Conservation (phyloP, 345 rosid genomes). For the Salix viminalis region DNA sequence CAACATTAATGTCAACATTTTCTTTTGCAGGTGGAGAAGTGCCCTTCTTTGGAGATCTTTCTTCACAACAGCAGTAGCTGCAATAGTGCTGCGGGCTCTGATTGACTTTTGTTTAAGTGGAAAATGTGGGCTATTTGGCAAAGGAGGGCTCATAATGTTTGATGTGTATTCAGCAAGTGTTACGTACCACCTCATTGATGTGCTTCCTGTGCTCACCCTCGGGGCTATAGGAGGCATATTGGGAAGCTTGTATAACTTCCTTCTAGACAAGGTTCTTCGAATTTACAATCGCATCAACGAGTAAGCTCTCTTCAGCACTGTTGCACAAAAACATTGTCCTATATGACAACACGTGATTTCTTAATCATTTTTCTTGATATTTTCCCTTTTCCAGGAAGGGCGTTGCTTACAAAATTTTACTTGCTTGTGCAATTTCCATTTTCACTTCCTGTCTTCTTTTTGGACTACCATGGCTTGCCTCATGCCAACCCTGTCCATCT, state of each 20-base stretch:
- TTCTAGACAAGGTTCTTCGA: slow-evolving; percentile 66
- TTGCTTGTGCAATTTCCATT: slow-evolving; percentile 65
- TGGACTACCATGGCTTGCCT: slow-evolving; percentile 82
- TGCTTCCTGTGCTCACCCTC: slow-evolving; percentile 72
- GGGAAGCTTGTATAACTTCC: slow-evolving; percentile 73
- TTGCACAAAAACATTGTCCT: background rate
- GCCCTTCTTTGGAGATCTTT: slow-evolving; percentile 88
- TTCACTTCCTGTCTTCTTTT: slow-evolving; percentile 86
- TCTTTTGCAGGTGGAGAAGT: slow-evolving; percentile 74
- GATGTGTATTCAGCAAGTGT: slow-evolving; percentile 66
- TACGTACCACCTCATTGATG: slow-evolving; percentile 69
- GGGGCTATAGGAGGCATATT: slow-evolving; percentile 82
- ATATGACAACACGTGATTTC: background rate
- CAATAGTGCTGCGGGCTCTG: slow-evolving; percentile 73
- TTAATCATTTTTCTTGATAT: slow-evolving; percentile 8
- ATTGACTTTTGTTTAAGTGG: slow-evolving; percentile 84
- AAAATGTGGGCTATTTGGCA: slow-evolving; percentile 85
- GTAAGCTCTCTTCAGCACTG: slow-evolving; percentile 43
- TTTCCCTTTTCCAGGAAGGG: slow-evolving; percentile 57
- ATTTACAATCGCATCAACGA: slow-evolving; percentile 59
- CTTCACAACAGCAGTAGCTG: slow-evolving; percentile 86
- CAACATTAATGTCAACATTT: background rate
- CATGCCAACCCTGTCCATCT: slow-evolving; percentile 73
- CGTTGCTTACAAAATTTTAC: slow-evolving; percentile 41
- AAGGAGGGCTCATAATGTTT: slow-evolving; percentile 84